A percentile compares a stretch with the other conserved stretches of the same genome.
phyloP scores from a whole-genome alignment of 805 yeast genomes.

The Diddensiella santjacobensis region DNA sequence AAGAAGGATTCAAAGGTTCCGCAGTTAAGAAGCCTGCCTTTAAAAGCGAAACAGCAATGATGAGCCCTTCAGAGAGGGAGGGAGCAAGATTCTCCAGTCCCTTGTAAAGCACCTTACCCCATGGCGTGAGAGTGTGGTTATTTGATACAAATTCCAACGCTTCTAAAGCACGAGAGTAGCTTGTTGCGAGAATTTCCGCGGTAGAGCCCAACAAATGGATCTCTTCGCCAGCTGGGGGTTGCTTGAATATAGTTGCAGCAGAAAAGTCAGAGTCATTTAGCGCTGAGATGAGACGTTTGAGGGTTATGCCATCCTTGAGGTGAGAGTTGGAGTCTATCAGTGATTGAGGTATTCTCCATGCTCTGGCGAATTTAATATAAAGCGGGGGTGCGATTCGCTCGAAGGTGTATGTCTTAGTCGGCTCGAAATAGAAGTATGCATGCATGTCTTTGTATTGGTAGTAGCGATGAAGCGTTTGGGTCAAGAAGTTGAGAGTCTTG shows the following conservation, averaged over 20 bases:
- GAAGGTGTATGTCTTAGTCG: conserved; percentile 37
- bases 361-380: conserved; percentile 9
- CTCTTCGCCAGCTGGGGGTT: conserved; percentile 5
- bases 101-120: conserved; percentile 48
- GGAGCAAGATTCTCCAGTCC: conserved; percentile 16
- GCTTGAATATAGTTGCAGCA: conserved; percentile 21
- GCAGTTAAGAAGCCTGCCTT: conserved; percentile 24
- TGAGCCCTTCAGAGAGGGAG: conserved; percentile 20
- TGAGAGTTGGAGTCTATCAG: background rate
- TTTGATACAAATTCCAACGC: conserved; percentile 46
- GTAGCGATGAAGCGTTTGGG: conserved; percentile 75
- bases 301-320: background rate
- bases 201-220: conserved; percentile 37
- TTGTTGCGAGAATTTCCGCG: conserved; percentile 56
- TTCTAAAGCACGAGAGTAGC: conserved; percentile 50
- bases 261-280: conserved; percentile 34
- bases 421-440: conserved; percentile 54
- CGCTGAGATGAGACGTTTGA: conserved; percentile 23
- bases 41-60: conserved; percentile 27
- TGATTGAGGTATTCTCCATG: conserved; percentile 16
- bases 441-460: conserved; percentile 70
- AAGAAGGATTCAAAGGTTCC: conserved; percentile 34
- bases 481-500: conserved; percentile 59
- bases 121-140: conserved; percentile 41
- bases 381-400: conserved; percentile 20